phyloP scores from a whole-genome alignment of 192 early-diverging fungal species.

The Coemansia erecta region DNA sequence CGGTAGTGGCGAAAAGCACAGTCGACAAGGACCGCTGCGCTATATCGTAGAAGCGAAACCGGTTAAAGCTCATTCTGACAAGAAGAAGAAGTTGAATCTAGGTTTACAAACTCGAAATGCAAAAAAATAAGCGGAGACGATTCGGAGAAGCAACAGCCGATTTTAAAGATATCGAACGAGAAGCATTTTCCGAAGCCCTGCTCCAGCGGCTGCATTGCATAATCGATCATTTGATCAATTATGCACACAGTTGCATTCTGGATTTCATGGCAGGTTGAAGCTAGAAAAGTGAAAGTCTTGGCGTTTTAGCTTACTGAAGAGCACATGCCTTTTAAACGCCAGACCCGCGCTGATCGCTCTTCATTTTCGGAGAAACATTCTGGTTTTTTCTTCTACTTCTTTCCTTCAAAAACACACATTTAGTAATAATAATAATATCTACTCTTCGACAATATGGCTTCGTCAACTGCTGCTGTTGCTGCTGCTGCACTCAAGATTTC shows the following conservation, averaged over 20 bases:
- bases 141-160: too few relatives aligned
- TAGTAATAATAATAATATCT: constrained; percentile 6
- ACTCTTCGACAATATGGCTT: neutral
- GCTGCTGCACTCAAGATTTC: constrained; percentile 19
- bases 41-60: constrained; percentile 47
- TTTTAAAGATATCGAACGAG: too few relatives aligned
- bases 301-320: neutral
- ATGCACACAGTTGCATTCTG: neutral
- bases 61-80: constrained; percentile 43
- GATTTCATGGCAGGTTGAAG: too few relatives aligned
- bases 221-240: too few relatives aligned
- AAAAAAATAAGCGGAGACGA: neutral
- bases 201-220: too few relatives aligned
- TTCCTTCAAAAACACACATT: neutral
- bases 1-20: constrained; percentile 26
- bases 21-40: constrained; percentile 28
- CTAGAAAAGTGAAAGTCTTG: constrained; percentile 1
- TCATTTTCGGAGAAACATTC: neutral
- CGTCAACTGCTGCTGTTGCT: neutral
- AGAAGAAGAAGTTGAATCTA: neutral
- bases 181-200: too few relatives aligned
- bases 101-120: neutral
- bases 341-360: too few relatives aligned
- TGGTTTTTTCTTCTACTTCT: neutral
- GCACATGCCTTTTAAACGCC: neutral